Evolutionary conservation across 2,329 filamentous ascomycete genomes (phyloP), one percentile per base, ranked within the genome.

Genomic region (Nakataea oryzae): DNA sequence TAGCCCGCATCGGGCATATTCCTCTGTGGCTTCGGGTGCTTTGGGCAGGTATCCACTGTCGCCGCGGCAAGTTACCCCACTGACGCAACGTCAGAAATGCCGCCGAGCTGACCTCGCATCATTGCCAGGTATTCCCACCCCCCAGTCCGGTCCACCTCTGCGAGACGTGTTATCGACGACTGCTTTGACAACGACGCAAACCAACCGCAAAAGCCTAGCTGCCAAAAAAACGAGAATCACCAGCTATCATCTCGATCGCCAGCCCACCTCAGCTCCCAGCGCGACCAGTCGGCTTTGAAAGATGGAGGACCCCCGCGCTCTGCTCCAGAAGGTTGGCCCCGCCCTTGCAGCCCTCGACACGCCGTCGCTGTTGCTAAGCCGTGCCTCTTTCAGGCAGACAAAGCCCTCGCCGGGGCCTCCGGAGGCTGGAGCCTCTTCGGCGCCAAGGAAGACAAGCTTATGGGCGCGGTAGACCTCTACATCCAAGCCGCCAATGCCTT

Each of bases 341-440:
- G 30, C 24, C 58, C 24, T 26, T 47, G 47, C 58, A 29, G n/a
- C 56, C 30, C 14, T 32, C 29, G 32, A 24, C 50, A 32, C 30
- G 54, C 56, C 55, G 17, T 26, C 30, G 13, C 57, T n/a, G 41
- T 50, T 50, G 41, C 41, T 50, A 50, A 50, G 21, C 41, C 41
- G 21, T 56, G 13, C 27, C 27, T 58, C 50, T 56, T 62, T 67
- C 73, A 97, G 93, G 95, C 95, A 78, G 91, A 97, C 72, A 96
- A 95, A 79, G 82, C 86, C 61, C 83, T 90, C 29, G 78, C 86
- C 69, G 81, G 88, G 67, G 93, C 93, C 54, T 80, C 85, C 26
- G 81, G 89, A 30, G 93, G 93, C 69, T 97, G 96, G 78, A 90
- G 87, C 74, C 86, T 96, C 76, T 97, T 99, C 69, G 90, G 92